Base-by-base conservation (phyloP, 2,329 filamentous ascomycete species). In the Whalleya microplaca region DNA sequence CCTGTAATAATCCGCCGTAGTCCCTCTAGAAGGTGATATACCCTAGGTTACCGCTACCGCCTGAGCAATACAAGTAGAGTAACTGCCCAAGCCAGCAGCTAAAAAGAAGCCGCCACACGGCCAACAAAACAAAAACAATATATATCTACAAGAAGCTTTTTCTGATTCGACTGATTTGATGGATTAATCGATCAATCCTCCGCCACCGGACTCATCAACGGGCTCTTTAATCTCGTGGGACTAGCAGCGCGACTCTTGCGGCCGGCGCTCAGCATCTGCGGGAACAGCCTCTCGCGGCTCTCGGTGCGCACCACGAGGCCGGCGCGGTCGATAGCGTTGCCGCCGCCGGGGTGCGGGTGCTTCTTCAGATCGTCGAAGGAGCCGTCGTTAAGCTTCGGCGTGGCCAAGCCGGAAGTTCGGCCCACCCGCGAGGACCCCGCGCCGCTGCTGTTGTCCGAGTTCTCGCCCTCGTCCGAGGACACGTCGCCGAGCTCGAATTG, bases 291-390 rank as follows among this genome's bases (percentile, higher is more conserved):
- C 70, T 98, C 95, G 51, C 92, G 81, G 70, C 92, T 96, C 70
- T 97, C 94, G 0, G 91, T 96, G 64, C 94, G 80, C 2, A 92
- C 84, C 51, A 91, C 87, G 61, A 97, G 72, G 1, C 93, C 93
- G 45, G 84, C 86, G 41, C 92, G 77, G 63, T 87, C 84, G 68
- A 88, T 79, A 4, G 80, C 79, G 51, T 76, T 80, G 16, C 67
- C 79, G 51, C 76, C 79, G 16, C 67, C 64, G 12, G 66, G 65
- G 45, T 62, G 65, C 27, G 54, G 57, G 42, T 64, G 66, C 54
- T 68, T 71, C 59, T 73, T 72, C 14, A 74, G 56, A 40, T 79
- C 77, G 40, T 86, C 84, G 45, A 82, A 82, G 37, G 78, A 77
- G 5, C 78, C 76, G 2, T 80, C 69, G 56, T 81, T 83, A 46